These are phyloP conservation scores for Peribolospora baueri DNA, from an alignment of 768 basidiomycete genomes.

Conservation along the genomic window DNA sequence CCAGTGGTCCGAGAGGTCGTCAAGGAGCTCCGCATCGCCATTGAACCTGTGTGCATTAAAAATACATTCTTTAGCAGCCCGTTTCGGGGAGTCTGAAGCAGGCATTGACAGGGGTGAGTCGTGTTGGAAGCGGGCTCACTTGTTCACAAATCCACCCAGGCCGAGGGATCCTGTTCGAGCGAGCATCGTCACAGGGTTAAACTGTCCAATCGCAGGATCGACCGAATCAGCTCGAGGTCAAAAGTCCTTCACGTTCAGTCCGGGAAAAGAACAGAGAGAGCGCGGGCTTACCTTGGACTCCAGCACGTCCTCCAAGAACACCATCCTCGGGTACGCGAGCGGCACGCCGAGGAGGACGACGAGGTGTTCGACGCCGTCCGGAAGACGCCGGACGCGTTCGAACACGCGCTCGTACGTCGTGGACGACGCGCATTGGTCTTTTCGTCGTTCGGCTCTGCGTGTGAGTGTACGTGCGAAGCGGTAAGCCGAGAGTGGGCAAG, in stretches of 20 bases:
- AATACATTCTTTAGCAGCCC: too few species aligned
- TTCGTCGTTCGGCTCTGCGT: slow-evolving; percentile 57
- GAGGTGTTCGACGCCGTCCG: slow-evolving; percentile 49
- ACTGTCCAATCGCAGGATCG: slow-evolving; percentile 17
- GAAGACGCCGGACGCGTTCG: slow-evolving; percentile 33
- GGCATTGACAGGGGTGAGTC: slow-evolving; percentile 27
- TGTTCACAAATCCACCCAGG: slow-evolving; percentile 37
- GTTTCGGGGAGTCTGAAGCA: too few species aligned
- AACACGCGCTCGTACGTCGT: slow-evolving; percentile 52
- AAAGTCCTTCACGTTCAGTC: neutral
- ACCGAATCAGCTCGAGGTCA: neutral
- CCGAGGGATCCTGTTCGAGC: slow-evolving; percentile 43
- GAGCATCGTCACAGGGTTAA: slow-evolving; percentile 60
- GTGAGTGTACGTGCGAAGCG: neutral
- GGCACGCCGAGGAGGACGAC: slow-evolving; percentile 48
- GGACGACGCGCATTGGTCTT: slow-evolving; percentile 52
- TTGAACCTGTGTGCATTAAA: slow-evolving; percentile 9
- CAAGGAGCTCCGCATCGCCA: slow-evolving; percentile 52
- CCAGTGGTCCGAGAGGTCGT: slow-evolving; percentile 36
- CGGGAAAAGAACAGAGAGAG: neutral
- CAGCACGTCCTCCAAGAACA: slow-evolving; percentile 46
- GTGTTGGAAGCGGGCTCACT: slow-evolving; percentile 5
- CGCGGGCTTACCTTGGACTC: slow-evolving; percentile 27
- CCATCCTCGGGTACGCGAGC: slow-evolving; percentile 60
- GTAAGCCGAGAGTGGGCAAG: neutral